Base-by-base conservation (phyloP, 148 eudicot species). In the Agrostemma githago region DNA sequence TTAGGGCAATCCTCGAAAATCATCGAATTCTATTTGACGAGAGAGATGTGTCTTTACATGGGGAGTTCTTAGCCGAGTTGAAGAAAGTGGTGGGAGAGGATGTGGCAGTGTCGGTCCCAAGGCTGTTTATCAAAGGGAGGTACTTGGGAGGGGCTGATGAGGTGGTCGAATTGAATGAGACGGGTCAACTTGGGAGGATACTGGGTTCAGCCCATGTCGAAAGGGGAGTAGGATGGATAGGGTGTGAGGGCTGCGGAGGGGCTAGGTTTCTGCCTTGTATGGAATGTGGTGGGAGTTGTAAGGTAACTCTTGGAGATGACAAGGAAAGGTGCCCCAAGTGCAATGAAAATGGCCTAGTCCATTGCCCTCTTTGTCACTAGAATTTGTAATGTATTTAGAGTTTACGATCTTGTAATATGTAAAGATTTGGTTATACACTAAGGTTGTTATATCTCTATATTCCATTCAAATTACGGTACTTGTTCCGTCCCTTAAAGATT, bases 201-300 rank as follows among this genome's bases (percentile, higher is more conserved):
- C 43, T 92, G 81, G 87, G 81, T 42, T 80, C 85, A 83, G 89
- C 95, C 0, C 72, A 85, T 58, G 91, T 91, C 5, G 98, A 91
- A 83, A 85, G 96, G 59, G 97, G 91, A 57, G 81, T 79, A 4
- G 98, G 97, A 71, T 80, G 96, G 84, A 73, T 80, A 26, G 91
- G 83, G 12, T 94, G 98, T 46, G 92, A 79, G 15, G 96, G 97
- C 67, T 94, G 98, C 34, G 98, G 98, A 40, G 98, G 98, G 9
- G 91, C 90, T 0, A 78, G 98, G 85, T 94, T 94, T 66, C 83
- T 94, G 73, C 98, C 98, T 44, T 94, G 98, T 80, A 74, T 87
- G 74, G 90, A 81, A 37, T 94, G 98, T 70, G 93, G 96, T 0
- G 98, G 98, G 61, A 94, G 98, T 65, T 90, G 98, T 44, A 94